Conservation (phyloP, 2,329 filamentous ascomycete genomes). For the Metarhizium anisopliae region DNA sequence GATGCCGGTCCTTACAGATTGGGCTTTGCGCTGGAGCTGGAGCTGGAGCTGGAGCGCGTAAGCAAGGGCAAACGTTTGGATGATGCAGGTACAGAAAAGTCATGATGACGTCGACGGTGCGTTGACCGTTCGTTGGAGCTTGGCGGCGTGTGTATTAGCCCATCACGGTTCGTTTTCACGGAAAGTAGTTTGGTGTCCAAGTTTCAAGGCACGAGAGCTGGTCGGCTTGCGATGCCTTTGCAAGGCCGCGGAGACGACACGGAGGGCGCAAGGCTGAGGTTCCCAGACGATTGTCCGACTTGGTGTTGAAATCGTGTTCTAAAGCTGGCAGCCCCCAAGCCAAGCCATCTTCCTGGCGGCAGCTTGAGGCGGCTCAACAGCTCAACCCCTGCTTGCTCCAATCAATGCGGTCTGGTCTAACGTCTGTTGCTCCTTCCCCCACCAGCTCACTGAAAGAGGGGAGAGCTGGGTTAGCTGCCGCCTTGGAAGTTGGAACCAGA, state of each 20-base stretch:
- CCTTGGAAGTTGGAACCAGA: no score
- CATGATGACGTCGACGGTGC: not conserved
- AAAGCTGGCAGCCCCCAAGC: not conserved
- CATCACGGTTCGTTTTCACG: no score
- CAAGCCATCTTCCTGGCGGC: no score
- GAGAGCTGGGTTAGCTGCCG: no score
- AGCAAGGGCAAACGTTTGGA: not conserved
- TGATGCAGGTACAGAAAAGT: not conserved
- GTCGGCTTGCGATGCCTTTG: not conserved
- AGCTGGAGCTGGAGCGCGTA: not conserved
- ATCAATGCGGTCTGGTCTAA: no score
- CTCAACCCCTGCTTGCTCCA: no score
- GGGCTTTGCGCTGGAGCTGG: not conserved
- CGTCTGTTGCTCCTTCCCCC: no score
- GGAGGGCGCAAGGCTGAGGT: not conserved
- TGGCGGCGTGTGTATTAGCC: not conserved
- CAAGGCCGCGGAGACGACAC: not conserved
- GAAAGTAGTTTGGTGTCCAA: not conserved
- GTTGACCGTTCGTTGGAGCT: not conserved
- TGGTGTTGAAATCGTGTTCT: not conserved
- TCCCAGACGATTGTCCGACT: not conserved
- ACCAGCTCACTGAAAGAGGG: no score
- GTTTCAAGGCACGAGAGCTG: not conserved
- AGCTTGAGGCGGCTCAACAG: no score
- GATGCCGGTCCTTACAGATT: not conserved